Conservation (phyloP, 2,329 filamentous ascomycete genomes). For the Aspergillaceae sp. region DNA sequence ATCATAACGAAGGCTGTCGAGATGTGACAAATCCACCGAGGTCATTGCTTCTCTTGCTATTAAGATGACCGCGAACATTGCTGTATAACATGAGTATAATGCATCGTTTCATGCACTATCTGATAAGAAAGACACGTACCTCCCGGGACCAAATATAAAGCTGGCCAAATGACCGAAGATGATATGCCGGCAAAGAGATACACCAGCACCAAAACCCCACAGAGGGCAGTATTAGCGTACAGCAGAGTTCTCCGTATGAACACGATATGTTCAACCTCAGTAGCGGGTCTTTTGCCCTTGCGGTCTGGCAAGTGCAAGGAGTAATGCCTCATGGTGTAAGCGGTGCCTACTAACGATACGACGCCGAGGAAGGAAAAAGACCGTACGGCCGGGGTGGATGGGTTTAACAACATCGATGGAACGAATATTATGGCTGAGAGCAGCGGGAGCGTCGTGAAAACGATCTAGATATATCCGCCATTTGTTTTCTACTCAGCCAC, state of each 20-base stretch:
- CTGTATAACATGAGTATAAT: slow-evolving; percentile 17
- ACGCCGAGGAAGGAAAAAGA: slow-evolving; percentile 25
- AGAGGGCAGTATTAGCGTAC: slow-evolving; percentile 21
- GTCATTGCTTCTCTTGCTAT: slow-evolving; percentile 28
- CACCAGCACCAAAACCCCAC: slow-evolving; percentile 21
- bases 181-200: slow-evolving; percentile 14
- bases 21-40: slow-evolving; percentile 30
- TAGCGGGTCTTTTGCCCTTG: slow-evolving; percentile 23
- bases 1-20: slow-evolving; percentile 33
- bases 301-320: slow-evolving; percentile 19
- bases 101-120: neutral
- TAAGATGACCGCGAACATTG: slow-evolving; percentile 22
- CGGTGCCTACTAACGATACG: slow-evolving; percentile 29
- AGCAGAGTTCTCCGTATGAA: slow-evolving; percentile 16
- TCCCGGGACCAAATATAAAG: slow-evolving; percentile 30
- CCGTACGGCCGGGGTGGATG: slow-evolving; percentile 12
- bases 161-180: slow-evolving; percentile 13
- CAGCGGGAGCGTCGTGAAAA: slow-evolving; percentile 32
- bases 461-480: slow-evolving; percentile 11
- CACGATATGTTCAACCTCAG: slow-evolving; percentile 10
- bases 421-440: slow-evolving; percentile 24
- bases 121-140: slow-evolving; percentile 18
- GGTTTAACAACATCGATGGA: slow-evolving; percentile 19
- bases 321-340: slow-evolving; percentile 28
- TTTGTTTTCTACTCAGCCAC: neutral